Evolutionary conservation across 2,329 filamentous ascomycete species (phyloP).

Genomic region (Massarina eburnea): DNA sequence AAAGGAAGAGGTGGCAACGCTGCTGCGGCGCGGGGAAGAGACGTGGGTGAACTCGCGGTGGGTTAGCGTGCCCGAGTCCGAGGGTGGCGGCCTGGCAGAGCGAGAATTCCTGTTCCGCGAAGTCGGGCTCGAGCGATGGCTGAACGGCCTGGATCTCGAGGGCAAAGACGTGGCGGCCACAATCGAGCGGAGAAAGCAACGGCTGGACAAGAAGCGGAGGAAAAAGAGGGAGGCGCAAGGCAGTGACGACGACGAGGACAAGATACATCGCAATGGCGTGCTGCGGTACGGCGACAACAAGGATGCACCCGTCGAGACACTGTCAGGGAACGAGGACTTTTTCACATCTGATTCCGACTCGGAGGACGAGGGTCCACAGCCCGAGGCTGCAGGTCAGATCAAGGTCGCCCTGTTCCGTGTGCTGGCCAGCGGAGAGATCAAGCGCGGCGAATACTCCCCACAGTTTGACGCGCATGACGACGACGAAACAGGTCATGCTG

Average conservation of each 20-base stretch:
- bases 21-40: conserved; percentile 89
- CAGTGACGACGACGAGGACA: conserved; percentile 52
- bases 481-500: conserved; percentile 65
- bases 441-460: conserved; percentile 95
- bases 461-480: conserved; percentile 97
- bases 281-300: conserved; percentile 80
- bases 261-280: conserved; percentile 55
- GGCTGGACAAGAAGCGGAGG: conserved; percentile 81
- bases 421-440: conserved; percentile 92
- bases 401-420: conserved; percentile 97
- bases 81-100: conserved; percentile 92
- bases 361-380: conserved; percentile 81
- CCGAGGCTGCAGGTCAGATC: conserved; percentile 95
- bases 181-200: conserved; percentile 63
- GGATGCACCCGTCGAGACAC: conserved; percentile 70
- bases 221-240: conserved; percentile 65
- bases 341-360: conserved; percentile 67
- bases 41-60: conserved; percentile 99
- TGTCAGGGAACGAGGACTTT: conserved; percentile 69
- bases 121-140: conserved; percentile 92
- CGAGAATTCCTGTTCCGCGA: conserved; percentile 96
- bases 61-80: conserved; percentile 89
- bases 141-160: conserved; percentile 94
- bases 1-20: conserved; percentile 95
- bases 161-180: conserved; percentile 84